Evolutionary conservation across 106 monocot genomes (phyloP).

Genomic region (Narthecium ossifragum): DNA sequence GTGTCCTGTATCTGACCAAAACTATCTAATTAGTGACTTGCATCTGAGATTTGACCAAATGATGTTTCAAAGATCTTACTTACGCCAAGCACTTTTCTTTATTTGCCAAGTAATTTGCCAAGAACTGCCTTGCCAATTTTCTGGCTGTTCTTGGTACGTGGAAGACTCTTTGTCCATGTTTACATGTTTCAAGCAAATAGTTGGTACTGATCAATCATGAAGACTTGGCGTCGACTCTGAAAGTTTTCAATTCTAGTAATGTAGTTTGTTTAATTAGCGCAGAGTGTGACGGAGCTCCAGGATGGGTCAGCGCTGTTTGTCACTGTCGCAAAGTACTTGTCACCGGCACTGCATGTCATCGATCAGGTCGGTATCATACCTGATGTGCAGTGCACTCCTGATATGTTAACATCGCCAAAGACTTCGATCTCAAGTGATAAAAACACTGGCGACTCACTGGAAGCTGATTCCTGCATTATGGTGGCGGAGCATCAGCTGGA

Average conservation of each 20-base stretch:
- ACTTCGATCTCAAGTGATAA: slow-evolving; percentile 19
- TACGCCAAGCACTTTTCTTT: no score
- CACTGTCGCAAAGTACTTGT: slow-evolving; percentile 93
- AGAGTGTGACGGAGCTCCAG: slow-evolving; percentile 90
- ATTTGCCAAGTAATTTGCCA: no score
- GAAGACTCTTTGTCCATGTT: no score
- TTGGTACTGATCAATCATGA: no score
- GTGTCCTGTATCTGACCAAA: no score
- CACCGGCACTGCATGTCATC: slow-evolving; percentile 83
- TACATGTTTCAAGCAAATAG: no score
- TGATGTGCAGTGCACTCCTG: slow-evolving; percentile 78
- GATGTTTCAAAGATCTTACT: no score
- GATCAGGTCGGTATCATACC: slow-evolving; percentile 92
- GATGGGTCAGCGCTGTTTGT: slow-evolving; percentile 94
- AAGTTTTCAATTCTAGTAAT: background rate
- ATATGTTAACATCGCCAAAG: slow-evolving; percentile 29
- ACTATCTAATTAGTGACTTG: no score
- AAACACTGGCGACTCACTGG: slow-evolving; percentile 28
- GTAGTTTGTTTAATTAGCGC: background rate
- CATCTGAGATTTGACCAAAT: no score
- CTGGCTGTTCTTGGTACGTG: no score
- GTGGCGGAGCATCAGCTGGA: slow-evolving; percentile 90
- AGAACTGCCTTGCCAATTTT: no score
- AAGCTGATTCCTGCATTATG: slow-evolving; percentile 88
- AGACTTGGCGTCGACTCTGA: no score